Percentiles rank a stretch among this genome's conserved stretches.
These are phyloP conservation scores for Triticum turgidum DNA, from an alignment of 176 grass and related monocot species.

Conservation along the genomic window DNA sequence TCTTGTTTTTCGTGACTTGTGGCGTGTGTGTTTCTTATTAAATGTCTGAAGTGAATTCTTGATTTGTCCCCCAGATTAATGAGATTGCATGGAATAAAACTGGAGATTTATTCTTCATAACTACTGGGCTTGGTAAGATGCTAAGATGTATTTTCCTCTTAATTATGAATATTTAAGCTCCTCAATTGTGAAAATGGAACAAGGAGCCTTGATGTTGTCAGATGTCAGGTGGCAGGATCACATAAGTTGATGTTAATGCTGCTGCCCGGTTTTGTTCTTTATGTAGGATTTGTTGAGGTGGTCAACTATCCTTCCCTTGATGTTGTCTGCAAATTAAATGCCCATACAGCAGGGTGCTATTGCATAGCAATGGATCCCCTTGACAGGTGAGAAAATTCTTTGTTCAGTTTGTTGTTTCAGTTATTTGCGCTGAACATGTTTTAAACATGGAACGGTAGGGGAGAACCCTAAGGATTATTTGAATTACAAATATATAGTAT, in stretches of 20 bases:
- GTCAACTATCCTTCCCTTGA: slow-evolving; percentile 76
- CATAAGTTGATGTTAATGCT: slow-evolving; percentile 8
- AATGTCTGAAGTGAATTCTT: slow-evolving; percentile 31
- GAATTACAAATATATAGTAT: background rate
- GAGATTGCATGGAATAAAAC: slow-evolving; percentile 99
- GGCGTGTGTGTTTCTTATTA: background rate
- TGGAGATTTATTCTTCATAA: slow-evolving; percentile 99
- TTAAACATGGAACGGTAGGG: background rate
- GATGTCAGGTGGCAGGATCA: slow-evolving; percentile 7
- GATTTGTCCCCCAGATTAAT: slow-evolving; percentile 75
- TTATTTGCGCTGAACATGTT: background rate
- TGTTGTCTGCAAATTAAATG: slow-evolving; percentile 70
- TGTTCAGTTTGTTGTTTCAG: background rate
- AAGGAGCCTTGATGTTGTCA: background rate
- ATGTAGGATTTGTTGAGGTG: slow-evolving; percentile 81
- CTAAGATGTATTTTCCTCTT: background rate
- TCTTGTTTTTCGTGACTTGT: background rate
- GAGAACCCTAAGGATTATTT: background rate
- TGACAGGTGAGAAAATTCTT: slow-evolving; percentile 64
- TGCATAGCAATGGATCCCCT: slow-evolving; percentile 94
- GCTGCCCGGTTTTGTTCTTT: slow-evolving; percentile 24
- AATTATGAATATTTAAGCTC: background rate
- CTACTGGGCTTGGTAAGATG: slow-evolving; percentile 85
- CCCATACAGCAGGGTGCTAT: slow-evolving; percentile 98
- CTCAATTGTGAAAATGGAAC: slow-evolving; percentile 28